Conservation (phyloP, 257 asterid species). For the Solanum infundibuliforme region DNA sequence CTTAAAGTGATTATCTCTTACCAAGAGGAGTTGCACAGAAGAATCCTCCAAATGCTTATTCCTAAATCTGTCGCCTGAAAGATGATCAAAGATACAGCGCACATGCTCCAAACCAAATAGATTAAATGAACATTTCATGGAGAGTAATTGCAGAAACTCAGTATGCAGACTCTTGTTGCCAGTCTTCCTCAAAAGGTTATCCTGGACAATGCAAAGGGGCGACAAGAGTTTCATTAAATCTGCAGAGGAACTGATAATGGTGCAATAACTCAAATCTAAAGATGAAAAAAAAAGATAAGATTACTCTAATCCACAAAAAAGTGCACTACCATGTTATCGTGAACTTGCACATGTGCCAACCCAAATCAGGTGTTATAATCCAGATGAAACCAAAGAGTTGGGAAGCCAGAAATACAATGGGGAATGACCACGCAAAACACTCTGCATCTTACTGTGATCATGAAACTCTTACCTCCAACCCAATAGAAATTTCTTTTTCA, state of each 20-base stretch:
- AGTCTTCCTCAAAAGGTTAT: conserved; percentile 30
- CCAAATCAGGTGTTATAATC: background rate
- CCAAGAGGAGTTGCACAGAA: conserved; percentile 63
- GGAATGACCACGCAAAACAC: background rate
- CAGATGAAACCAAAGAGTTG: background rate
- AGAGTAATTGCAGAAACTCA: conserved; percentile 52
- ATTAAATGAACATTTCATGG: conserved; percentile 47
- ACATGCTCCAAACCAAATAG: conserved; percentile 56
- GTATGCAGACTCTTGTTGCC: conserved; percentile 34
- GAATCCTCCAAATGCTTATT: conserved; percentile 34
- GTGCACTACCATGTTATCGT: background rate
- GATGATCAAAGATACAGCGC: conserved; percentile 39
- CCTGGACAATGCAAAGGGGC: conserved; percentile 32
- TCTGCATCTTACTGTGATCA: background rate
- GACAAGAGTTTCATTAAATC: background rate
- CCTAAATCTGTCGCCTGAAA: conserved; percentile 31
- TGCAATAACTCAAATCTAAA: background rate
- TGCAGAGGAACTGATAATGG: background rate
- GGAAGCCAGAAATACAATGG: background rate
- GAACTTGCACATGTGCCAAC: background rate
- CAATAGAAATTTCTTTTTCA: background rate
- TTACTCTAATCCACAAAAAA: background rate
- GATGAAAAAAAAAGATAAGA: background rate
- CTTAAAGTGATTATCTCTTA: conserved; percentile 32
- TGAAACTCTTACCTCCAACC: background rate